Conservation (phyloP, 2,329 filamentous ascomycete genomes). For the Colletotrichum cordylinicola region DNA sequence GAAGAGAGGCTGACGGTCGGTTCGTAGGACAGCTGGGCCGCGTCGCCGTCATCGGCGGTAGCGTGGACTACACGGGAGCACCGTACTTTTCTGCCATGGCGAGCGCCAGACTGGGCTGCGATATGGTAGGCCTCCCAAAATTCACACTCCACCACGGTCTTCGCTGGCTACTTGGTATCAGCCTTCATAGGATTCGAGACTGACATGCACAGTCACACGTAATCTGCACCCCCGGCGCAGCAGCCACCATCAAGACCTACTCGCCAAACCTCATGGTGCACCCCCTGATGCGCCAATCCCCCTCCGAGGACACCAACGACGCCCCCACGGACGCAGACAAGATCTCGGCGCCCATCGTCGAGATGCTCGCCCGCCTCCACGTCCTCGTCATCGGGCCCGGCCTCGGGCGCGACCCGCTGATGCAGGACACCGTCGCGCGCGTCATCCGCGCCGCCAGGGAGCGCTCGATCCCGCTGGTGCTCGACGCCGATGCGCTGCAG, state of each 20-base stretch:
- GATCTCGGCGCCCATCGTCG: slow-evolving; percentile 73
- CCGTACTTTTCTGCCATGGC: slow-evolving; percentile 99
- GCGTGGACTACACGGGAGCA: slow-evolving; percentile 94
- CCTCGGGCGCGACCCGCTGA: slow-evolving; percentile 85
- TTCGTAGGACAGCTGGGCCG: slow-evolving; percentile 85
- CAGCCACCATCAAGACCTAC: slow-evolving; percentile 92
- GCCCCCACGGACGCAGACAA: slow-evolving; percentile 62
- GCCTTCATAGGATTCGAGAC: not conserved
- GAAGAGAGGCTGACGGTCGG: not conserved
- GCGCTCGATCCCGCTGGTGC: slow-evolving; percentile 76
- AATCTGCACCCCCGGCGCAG: slow-evolving; percentile 91
- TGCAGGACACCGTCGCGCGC: slow-evolving; percentile 83
- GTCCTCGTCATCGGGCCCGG: slow-evolving; percentile 93
- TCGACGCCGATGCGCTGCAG: slow-evolving; percentile 89
- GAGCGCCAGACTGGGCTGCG: slow-evolving; percentile 85
- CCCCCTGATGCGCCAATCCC: slow-evolving; percentile 85
- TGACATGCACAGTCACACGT: slow-evolving; percentile 73
- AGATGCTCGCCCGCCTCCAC: slow-evolving; percentile 85
- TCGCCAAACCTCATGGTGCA: slow-evolving; percentile 99
- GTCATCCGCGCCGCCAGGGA: slow-evolving; percentile 82
- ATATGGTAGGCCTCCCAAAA: slow-evolving; percentile 69
- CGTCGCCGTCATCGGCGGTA: slow-evolving; percentile 92
- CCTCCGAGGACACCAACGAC: slow-evolving; percentile 38
- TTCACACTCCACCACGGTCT: not conserved
- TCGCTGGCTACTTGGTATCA: not conserved